Conservation (phyloP, 176 grass and related monocot genomes). For the Eragrostis curvula region DNA sequence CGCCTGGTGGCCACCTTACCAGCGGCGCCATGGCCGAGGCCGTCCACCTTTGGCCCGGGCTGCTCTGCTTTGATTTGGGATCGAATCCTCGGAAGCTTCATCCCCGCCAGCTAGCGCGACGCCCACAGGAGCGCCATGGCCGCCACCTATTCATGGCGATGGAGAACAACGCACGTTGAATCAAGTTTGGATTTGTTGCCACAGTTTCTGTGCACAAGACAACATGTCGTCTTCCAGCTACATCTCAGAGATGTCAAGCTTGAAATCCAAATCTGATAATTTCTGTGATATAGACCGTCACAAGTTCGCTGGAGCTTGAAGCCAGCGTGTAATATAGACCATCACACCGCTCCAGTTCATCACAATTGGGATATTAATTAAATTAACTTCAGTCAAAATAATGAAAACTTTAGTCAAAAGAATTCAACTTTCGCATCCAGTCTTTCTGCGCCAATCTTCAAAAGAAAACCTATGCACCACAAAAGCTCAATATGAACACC, state of each 20-base stretch:
- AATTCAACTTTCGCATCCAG: not conserved
- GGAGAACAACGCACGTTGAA: no score
- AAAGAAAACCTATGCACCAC: constrained; percentile 4
- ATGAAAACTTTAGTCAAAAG: no score
- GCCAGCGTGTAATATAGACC: not conserved
- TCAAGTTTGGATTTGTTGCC: no score
- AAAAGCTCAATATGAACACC: constrained; percentile 42
- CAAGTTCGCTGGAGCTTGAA: no score
- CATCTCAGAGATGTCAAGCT: not conserved
- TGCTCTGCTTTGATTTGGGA: not conserved
- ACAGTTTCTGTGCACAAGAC: no score
- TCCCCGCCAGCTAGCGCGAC: no score
- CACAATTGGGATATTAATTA: no score
- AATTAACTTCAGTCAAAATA: no score
- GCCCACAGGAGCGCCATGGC: no score
- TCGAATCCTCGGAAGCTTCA: no score
- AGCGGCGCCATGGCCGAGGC: not conserved
- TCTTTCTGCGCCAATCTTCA: not conserved
- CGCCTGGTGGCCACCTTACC: no score
- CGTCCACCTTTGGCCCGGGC: not conserved
- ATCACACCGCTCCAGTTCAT: not conserved
- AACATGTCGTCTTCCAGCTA: not conserved
- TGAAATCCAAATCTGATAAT: not conserved
- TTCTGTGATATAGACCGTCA: not conserved
- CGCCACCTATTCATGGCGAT: no score